These are phyloP conservation scores for Geotrichum macrosporum DNA, from an alignment of 1,139 yeast genomes.

Conservation along the genomic window DNA sequence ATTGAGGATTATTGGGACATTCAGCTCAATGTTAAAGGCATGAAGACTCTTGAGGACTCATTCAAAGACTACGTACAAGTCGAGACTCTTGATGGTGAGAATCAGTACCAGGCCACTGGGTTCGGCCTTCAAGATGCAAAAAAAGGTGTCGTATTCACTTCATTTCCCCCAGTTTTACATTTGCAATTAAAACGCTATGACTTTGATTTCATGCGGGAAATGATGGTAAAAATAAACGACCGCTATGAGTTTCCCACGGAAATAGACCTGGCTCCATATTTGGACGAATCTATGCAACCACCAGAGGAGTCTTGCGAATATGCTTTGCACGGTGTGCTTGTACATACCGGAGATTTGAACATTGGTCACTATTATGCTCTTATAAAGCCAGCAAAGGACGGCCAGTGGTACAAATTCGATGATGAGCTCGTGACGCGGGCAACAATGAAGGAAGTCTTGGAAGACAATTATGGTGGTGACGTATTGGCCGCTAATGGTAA, in stretches of 20 bases:
- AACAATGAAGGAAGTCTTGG: conserved; percentile 77
- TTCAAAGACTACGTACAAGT: conserved; percentile 83
- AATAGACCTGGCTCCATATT: conserved; percentile 73
- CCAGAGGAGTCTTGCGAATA: conserved; percentile 69
- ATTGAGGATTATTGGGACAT: conserved; percentile 98
- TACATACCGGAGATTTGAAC: conserved; percentile 92
- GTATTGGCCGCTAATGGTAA: conserved; percentile 25
- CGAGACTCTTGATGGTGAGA: conserved; percentile 89
- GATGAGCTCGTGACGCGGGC: conserved; percentile 92
- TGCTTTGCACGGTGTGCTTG: conserved; percentile 85
- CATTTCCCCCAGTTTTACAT: conserved; percentile 89
- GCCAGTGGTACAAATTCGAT: conserved; percentile 86
- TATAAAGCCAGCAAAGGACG: conserved; percentile 70
- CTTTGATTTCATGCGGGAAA: conserved; percentile 86
- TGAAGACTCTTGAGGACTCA: conserved; percentile 65
- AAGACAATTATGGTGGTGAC: conserved; percentile 87
- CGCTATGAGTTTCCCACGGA: conserved; percentile 83
- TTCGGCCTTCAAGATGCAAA: conserved; percentile 93
- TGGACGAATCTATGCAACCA: conserved; percentile 51
- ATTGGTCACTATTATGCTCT: conserved; percentile 96
- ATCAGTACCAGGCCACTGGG: conserved; percentile 91
- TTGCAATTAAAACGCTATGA: conserved; percentile 91
- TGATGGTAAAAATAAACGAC: conserved; percentile 86
- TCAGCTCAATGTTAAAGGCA: conserved; percentile 86
- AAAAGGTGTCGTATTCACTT: conserved; percentile 89